Evolutionary conservation across 345 rosid genomes (phyloP), one percentile per base, ranked within the genome.

Genomic region (Pugionium cornutum): DNA sequence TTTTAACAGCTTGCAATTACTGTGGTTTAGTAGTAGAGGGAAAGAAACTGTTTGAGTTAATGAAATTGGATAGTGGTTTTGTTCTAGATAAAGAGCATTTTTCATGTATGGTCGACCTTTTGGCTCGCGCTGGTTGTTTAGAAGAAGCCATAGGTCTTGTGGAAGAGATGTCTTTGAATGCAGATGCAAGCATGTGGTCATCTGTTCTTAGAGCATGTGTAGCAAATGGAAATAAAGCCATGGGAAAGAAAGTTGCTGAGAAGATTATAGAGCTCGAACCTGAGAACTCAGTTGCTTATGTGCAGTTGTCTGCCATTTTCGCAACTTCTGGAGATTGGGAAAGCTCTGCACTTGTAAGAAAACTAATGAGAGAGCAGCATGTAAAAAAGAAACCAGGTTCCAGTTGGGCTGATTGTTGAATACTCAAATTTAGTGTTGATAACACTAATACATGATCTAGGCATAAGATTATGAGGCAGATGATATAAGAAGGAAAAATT

Each of bases 21-120:
- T 84, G 92, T 75, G 98, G 98, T 68, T 61, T 91, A 69, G 81
- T 87, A 9, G 89, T 80, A 49, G 96, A 87, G 49, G 95, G 92
- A 53, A 51, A 73, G 70, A 82, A 80, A 68, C 76, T 88, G 83
- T 89, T 87, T 45, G 45, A 80, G 32, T 50, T 67, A 4, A 89
- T 91, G 96, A 79, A 79, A 77, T 34, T 73, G 68, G 80, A 83
- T 26, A 70, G 78, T 45, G 76, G 78, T 69, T 75, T 85, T n/a
- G 77, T 75, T 63, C 98, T 85, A 30, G 87, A 83, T 59, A 79
- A 81, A 11, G 90, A 91, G 53, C 96, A 89, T 85, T 77, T 40
- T 63, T 85, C 92, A 58, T 89, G 98, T 83, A 77, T 87, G 84
- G 76, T 84, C 41, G 95, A 91, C 78, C 96, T 91, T 51, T 84